Evolutionary conservation across 2,329 filamentous ascomycete species (phyloP).

Genomic region (Elsinoe arachidis): DNA sequence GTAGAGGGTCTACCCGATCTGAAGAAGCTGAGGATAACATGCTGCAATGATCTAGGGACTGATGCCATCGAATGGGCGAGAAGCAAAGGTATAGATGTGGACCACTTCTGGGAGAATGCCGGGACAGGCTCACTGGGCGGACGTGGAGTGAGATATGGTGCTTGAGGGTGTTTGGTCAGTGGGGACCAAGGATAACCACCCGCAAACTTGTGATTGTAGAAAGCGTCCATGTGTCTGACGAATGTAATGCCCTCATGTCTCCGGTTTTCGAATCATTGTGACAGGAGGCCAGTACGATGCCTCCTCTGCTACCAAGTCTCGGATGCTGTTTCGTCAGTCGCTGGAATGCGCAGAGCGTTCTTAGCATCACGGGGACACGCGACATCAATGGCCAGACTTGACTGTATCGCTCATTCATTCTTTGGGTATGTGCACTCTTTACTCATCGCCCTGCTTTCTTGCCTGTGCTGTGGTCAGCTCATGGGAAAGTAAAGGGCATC

Average conservation of each 20-base stretch:
- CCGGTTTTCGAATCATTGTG: too few relatives aligned
- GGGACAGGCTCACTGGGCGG: background rate
- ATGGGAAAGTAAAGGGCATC: background rate
- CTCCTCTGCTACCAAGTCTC: too few relatives aligned
- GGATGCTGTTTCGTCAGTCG: too few relatives aligned
- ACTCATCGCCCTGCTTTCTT: background rate
- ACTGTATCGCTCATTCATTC: too few relatives aligned
- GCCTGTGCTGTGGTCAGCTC: background rate
- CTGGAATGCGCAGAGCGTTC: background rate
- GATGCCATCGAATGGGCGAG: slow-evolving; percentile 36
- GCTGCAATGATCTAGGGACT: slow-evolving; percentile 29
- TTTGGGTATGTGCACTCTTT: background rate
- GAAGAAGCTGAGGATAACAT: slow-evolving; percentile 21
- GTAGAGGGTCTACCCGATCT: slow-evolving; percentile 21
- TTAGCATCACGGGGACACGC: too few relatives aligned
- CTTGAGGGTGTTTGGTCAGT: background rate
- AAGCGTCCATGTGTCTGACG: background rate
- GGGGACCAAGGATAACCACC: background rate
- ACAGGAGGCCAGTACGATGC: too few relatives aligned
- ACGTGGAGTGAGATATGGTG: background rate
- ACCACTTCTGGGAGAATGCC: slow-evolving; percentile 11
- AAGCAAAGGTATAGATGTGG: slow-evolving; percentile 27
- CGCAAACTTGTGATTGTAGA: too few relatives aligned
- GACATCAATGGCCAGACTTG: too few relatives aligned
- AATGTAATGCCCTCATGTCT: too few relatives aligned